Evolutionary conservation across 441 rosid genomes (phyloP), one percentile per base, ranked within the genome.

Genomic region (Macaranga tanarius): DNA sequence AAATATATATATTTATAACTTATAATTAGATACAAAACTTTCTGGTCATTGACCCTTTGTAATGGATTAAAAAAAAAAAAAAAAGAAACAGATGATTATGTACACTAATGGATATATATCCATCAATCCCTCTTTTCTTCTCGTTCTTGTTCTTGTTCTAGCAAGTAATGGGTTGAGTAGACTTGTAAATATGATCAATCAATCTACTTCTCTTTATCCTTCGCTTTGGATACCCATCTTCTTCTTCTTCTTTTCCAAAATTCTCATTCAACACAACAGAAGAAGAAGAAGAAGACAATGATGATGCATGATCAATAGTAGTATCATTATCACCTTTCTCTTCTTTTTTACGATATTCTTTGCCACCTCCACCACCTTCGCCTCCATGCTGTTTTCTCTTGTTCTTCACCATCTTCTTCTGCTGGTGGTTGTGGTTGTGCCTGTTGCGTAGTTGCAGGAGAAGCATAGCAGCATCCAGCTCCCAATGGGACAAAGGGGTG

Each of bases 401-500:
- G 0, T 34, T 34, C 38, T n/a, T n/a, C n/a, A n/a, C n/a, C n/a
- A n/a, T n/a, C n/a, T n/a, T n/a, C n/a, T n/a, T n/a, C n/a, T n/a
- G n/a, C n/a, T n/a, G n/a, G n/a, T 3, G 38, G 38, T 34, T 34
- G 38, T 34, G 38, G 38, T n/a, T 15, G 17, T 66, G 11, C 23
- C 26, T n/a, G 25, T 54, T 19, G 64, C 67, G 50, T 15, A 71
- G 58, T n/a, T 60, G 67, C 59, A 71, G 48, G 7, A 71, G 74
- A 19, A 60, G 50, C 19, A 5, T 9, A 20, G 74, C 74, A 22
- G 23, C 60, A 15, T 61, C 58, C 45, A 50, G 17, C 23, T 71
- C 74, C 58, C 42, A 61, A 10, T 61, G 38, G 16, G 67, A 60
- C 51, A 48, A 50, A 8, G 19, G 7, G 48, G 3, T 4, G 10